Evolutionary conservation across 176 grass and related monocot genomes (phyloP).

Genomic region (Rhynchospora tenuis): DNA sequence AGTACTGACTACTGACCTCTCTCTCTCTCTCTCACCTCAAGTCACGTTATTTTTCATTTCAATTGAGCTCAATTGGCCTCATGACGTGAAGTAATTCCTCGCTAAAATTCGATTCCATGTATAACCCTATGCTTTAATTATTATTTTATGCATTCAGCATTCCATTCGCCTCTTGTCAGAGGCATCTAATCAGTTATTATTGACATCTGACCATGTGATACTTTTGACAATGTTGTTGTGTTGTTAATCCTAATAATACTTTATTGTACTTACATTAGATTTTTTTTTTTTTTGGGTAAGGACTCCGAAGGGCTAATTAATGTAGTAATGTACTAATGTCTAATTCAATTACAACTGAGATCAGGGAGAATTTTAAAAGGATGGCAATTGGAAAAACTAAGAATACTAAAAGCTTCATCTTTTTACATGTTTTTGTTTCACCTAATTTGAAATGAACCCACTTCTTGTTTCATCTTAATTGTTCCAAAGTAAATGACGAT

Average conservation of each 20-base stretch:
- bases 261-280: neutral
- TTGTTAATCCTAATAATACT: neutral
- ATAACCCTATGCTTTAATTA: neutral
- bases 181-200: no score
- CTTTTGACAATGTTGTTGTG: neutral
- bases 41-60: neutral
- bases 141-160: no score
- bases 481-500: neutral
- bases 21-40: neutral
- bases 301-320: conserved; percentile 95
- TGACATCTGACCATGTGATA: neutral
- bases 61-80: neutral
- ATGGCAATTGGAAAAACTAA: conserved; percentile 77
- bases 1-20: conserved; percentile 37
- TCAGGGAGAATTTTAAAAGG: conserved; percentile 67
- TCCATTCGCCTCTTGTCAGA: no score
- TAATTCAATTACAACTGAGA: conserved; percentile 84
- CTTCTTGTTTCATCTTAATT: neutral
- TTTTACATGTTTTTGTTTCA: conserved; percentile 9
- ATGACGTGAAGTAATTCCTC: neutral
- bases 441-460: neutral
- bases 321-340: conserved; percentile 90
- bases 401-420: conserved; percentile 30
- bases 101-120: neutral
- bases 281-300: conserved; percentile 17